A percentile compares a stretch with the other conserved stretches of the same genome.
Conservation (phyloP, 768 basidiomycete genomes). For the Epithele typhae region DNA sequence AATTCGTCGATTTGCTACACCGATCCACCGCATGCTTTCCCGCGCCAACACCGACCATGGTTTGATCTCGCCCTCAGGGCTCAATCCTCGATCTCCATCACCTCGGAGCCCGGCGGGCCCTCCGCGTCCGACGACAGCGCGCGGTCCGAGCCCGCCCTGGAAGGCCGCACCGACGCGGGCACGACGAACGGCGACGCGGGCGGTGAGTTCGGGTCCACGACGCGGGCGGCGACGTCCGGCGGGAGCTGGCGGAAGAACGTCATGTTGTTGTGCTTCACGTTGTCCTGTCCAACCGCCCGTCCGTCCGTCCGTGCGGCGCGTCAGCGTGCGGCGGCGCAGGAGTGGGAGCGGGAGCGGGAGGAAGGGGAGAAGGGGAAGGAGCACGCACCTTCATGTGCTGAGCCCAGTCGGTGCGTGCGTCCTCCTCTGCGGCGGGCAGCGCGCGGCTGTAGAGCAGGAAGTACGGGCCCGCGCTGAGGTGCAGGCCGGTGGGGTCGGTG, state of each 20-base stretch:
- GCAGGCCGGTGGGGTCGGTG: constrained; percentile 65
- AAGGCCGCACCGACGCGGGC: no score
- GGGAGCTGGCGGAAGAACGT: constrained; percentile 33
- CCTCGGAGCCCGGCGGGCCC: constrained; percentile 18
- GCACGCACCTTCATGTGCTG: constrained; percentile 25
- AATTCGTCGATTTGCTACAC: no score
- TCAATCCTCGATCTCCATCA: constrained; percentile 17
- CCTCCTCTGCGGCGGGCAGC: constrained; percentile 22
- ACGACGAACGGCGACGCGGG: constrained; percentile 18
- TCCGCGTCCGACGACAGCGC: constrained; percentile 18
- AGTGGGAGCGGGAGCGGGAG: background rate
- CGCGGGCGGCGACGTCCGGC: constrained; percentile 19
- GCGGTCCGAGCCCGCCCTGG: constrained; percentile 9
- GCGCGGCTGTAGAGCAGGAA: constrained; percentile 62
- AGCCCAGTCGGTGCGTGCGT: constrained; percentile 25
- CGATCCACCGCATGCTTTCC: no score
- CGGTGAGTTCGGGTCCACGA: constrained; percentile 22
- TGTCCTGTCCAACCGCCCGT: constrained; percentile 22
- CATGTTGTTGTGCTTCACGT: constrained; percentile 34
- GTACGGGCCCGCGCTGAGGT: constrained; percentile 75
- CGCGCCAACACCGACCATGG: no score
- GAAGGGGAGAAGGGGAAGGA: no score
- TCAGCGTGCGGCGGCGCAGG: no score
- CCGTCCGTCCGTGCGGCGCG: no score
- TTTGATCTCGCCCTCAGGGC: background rate